These are phyloP conservation scores for Penicillium griseofulvum DNA, from an alignment of 2,329 filamentous ascomycete genomes.

Conservation along the genomic window DNA sequence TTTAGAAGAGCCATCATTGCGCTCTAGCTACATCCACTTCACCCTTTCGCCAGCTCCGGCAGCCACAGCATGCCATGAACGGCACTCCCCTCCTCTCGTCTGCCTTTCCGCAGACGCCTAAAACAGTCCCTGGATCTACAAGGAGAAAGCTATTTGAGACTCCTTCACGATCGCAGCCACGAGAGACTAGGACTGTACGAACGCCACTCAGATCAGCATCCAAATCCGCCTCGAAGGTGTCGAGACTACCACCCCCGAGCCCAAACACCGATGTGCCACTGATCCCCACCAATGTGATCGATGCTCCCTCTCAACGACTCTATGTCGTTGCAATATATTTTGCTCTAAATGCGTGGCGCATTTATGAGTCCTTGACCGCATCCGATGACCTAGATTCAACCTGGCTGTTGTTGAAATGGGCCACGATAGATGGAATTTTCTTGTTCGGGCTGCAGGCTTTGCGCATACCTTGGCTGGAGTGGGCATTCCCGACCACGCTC, in stretches of 20 bases:
- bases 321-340: constrained; percentile 81
- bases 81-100: constrained; percentile 77
- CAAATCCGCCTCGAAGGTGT: constrained; percentile 21
- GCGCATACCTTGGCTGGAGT: constrained; percentile 94
- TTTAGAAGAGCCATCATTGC: not conserved
- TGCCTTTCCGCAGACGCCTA: constrained; percentile 75
- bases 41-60: constrained; percentile 10
- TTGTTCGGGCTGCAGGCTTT: constrained; percentile 83
- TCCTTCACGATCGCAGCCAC: constrained; percentile 25
- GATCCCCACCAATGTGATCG: constrained; percentile 77
- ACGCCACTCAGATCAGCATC: constrained; percentile 22
- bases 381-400: constrained; percentile 85
- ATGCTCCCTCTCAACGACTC: constrained; percentile 86
- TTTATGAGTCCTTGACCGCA: constrained; percentile 80
- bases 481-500: constrained; percentile 72
- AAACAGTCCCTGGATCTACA: constrained; percentile 40
- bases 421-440: constrained; percentile 78
- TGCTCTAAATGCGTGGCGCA: constrained; percentile 72
- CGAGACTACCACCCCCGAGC: constrained; percentile 18
- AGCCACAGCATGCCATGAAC: constrained; percentile 68
- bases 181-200: constrained; percentile 20
- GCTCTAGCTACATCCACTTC: not conserved
- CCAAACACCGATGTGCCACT: constrained; percentile 53
- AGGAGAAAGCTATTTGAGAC: constrained; percentile 33
- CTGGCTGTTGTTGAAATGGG: constrained; percentile 91